Evolutionary conservation across 176 grass and related monocot species (phyloP), one percentile per base, ranked within the genome.

Genomic region (Carex cristatella): DNA sequence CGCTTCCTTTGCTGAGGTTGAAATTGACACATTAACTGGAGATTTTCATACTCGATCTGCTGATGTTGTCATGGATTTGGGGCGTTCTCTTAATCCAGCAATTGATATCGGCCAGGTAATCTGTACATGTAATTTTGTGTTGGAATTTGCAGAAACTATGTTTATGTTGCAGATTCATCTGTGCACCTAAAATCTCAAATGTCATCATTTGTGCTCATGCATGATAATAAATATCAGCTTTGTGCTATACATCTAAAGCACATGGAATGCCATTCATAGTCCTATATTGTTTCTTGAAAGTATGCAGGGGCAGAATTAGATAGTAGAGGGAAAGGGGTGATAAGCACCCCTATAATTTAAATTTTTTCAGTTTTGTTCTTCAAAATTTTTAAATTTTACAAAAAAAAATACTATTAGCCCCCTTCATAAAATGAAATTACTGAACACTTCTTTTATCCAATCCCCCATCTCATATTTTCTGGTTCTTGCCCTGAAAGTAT

Each of bases 1-100:
- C 79, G 95, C 91, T 59, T 93, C 95, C 84, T 98, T 98, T 94
- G 93, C 91, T 37, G 95, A 98, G 92, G 93, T 98, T 78, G 95
- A 98, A 88, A 93, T 98, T 9, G 95, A 98, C 79, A 93, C 92
- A 37, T 86, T 98, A 82, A 98, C 93, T 71, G 95, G 95, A 76
- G 95, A 98, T 94, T 98, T 95, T 63, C 85, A 98, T 87, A 98
- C 93, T 61, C 91, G 84, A 72, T 72, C 83, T 57, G 89, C 91
- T 54, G 95, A 98, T 83, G 84, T 98, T 86, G 86, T 95, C 81
- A 98, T 98, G 93, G 95, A 98, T 87, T 86, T 93, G 0, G 93
- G 95, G 40, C 86, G 87, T 89, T 98, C 95, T 71, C 88, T 98
- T 86, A 98, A 98, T 93, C 95, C 95, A 80, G 95, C 95, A 48